Base-by-base conservation (phyloP, 768 basidiomycete species). In the Tricholoma furcatifolium region DNA sequence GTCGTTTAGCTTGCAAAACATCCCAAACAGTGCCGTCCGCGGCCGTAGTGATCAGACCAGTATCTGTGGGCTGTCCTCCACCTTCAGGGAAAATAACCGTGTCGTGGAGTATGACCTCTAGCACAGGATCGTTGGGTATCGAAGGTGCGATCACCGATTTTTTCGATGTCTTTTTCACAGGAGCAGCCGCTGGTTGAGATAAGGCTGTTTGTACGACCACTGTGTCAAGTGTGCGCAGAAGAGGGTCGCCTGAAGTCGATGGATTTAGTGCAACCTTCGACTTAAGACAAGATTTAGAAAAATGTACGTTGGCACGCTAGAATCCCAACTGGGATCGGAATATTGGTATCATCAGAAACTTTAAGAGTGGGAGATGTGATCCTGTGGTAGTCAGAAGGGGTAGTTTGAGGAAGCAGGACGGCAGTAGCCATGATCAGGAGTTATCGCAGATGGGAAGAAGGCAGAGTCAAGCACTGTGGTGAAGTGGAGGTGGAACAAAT, bases 61-160 rank as follows among this genome's bases (percentile, higher is more conserved):
- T 81, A 62, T 93, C 91, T 0, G 83, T 83, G 1, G 88, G 87
- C 57, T 93, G 91, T 0, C 91, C 91, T 10, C 90, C 78, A 8
- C 88, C 90, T 67, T 91, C 89, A 0, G 91, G 90, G 64, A 91
- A 92, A 43, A 91, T 78, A 11, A 88, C 77, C 0, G 88, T 91
- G 63, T 92, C 91, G 47, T 87, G 83, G 41, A 91, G 70, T 46
- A 84, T 74, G 7, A 92, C 70, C 60, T 89, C 85, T 43, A 88
- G 75, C 15, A 85, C 67, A 2, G 83, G 76, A 32, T 65, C 72
- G 20, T 68, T 69, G 1, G 71, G 69, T 41, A 77, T 62, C n/a
- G 69, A 63, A 14, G 80, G 76, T 21, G 78, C 63, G 14, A 76
- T 63, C 11, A 80, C 77, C n/a, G 80, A 73, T 63, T 85, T 87